Conservation (phyloP, 768 basidiomycete species). For the Boletus edulis region DNA sequence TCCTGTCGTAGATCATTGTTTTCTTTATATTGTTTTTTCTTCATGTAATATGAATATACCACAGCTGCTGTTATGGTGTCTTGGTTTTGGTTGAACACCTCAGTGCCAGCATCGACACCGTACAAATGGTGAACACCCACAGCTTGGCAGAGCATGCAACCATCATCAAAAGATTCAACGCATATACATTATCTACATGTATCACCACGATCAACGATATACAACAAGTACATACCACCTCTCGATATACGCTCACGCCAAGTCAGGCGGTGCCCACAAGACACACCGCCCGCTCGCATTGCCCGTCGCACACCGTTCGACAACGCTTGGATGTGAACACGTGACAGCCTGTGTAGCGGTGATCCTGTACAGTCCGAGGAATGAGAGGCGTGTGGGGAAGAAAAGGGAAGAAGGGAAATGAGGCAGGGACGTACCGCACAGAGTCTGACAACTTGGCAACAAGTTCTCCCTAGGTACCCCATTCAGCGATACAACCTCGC, state of each 20-base stretch:
- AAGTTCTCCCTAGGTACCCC: slow-evolving; percentile 56
- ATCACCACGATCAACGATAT: too few relatives aligned
- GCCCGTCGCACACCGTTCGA: slow-evolving; percentile 74
- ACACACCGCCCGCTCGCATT: slow-evolving; percentile 80
- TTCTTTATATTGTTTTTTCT: not conserved
- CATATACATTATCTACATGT: too few relatives aligned
- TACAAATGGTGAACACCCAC: too few relatives aligned
- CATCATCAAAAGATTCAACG: too few relatives aligned
- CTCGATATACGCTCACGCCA: not conserved
- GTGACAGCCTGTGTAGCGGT: slow-evolving; percentile 90
- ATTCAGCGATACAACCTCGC: not conserved
- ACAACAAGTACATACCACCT: too few relatives aligned
- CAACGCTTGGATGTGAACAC: slow-evolving; percentile 73
- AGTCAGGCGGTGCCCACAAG: slow-evolving; percentile 61
- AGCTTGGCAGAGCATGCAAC: too few relatives aligned
- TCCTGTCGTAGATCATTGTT: slow-evolving; percentile 4
- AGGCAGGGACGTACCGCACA: slow-evolving; percentile 40
- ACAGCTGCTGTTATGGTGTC: not conserved
- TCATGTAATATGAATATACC: slow-evolving; percentile 22
- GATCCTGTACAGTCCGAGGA: slow-evolving; percentile 44
- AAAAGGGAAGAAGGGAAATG: not conserved
- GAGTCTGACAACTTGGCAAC: slow-evolving; percentile 61
- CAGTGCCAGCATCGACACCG: too few relatives aligned
- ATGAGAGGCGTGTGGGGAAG: not conserved
- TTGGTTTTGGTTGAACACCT: too few relatives aligned